phyloP scores from a whole-genome alignment of 2,329 filamentous ascomycete genomes.

The Nannizzia gypsea region DNA sequence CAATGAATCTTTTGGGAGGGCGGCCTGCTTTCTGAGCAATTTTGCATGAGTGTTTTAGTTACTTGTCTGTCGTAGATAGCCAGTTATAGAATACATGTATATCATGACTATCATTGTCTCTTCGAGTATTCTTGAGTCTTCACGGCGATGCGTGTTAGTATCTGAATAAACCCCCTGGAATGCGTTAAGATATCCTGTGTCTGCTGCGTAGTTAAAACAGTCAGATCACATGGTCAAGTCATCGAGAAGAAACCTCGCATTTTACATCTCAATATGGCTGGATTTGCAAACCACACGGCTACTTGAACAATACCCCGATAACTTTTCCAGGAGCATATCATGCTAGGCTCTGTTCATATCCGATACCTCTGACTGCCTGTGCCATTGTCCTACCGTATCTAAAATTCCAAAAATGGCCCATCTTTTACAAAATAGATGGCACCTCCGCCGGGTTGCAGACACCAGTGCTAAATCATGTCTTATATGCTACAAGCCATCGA shows the following conservation, averaged over 20 bases:
- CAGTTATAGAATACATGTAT: too few species aligned
- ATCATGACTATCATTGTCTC: too few species aligned
- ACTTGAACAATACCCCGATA: not conserved
- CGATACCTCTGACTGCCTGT: too few species aligned
- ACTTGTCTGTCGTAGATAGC: not conserved
- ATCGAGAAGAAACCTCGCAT: too few species aligned
- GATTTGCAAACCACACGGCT: not conserved
- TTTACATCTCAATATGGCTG: too few species aligned
- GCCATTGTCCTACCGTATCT: not conserved
- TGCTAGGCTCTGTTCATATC: not conserved
- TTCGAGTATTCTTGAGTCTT: too few species aligned
- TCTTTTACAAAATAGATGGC: slow-evolving; percentile 62
- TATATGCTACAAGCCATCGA: slow-evolving; percentile 80
- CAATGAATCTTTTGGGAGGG: not conserved
- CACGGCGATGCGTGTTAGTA: too few species aligned
- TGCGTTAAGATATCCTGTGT: too few species aligned
- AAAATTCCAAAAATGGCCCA: slow-evolving; percentile 6
- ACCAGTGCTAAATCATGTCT: slow-evolving; percentile 73
- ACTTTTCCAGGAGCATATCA: too few species aligned
- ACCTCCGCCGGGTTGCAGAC: slow-evolving; percentile 76
- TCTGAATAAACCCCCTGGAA: too few species aligned
- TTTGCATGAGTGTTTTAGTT: not conserved
- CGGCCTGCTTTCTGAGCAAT: not conserved
- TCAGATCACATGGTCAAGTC: too few species aligned
- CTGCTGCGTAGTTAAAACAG: too few species aligned